Conservation (phyloP, 2,329 filamentous ascomycete genomes). For the Trichoderma citrinoviride region DNA sequence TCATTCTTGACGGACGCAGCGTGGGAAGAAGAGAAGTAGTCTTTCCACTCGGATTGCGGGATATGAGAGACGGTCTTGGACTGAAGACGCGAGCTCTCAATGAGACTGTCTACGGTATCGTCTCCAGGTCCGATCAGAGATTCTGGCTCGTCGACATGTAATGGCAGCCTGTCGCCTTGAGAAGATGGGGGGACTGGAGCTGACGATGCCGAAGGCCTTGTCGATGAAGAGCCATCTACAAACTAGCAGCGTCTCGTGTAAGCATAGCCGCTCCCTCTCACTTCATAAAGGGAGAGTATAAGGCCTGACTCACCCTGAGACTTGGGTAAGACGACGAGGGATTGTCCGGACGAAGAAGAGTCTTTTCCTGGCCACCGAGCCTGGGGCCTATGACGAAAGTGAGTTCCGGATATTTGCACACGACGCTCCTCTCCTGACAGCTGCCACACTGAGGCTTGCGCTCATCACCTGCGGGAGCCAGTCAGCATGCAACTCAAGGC, state of each 20-base stretch:
- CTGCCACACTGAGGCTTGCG: constrained; percentile 25
- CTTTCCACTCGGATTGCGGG: constrained; percentile 24
- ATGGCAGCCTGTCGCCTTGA: background rate
- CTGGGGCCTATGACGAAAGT: constrained; percentile 19
- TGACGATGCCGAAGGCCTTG: background rate
- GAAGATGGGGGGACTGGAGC: background rate
- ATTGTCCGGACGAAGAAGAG: background rate
- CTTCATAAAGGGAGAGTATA: background rate
- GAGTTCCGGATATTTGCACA: constrained; percentile 22
- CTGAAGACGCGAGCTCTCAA: background rate
- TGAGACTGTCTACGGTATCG: background rate
- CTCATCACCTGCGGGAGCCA: constrained; percentile 24
- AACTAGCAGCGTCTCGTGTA: constrained; percentile 8
- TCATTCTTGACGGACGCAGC: constrained; percentile 14
- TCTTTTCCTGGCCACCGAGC: background rate
- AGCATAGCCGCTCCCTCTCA: background rate
- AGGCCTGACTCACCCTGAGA: constrained; percentile 19
- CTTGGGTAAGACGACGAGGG: background rate
- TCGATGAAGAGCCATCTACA: background rate
- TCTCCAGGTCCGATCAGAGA: background rate
- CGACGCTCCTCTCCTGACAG: constrained; percentile 22
- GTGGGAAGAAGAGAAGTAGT: constrained; percentile 23
- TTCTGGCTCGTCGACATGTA: background rate
- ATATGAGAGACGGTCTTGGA: background rate
- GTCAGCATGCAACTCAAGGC: background rate